phyloP scores from a whole-genome alignment of 1,284 basidiomycete genomes.

The Erythrobasidium hasegawianum region DNA sequence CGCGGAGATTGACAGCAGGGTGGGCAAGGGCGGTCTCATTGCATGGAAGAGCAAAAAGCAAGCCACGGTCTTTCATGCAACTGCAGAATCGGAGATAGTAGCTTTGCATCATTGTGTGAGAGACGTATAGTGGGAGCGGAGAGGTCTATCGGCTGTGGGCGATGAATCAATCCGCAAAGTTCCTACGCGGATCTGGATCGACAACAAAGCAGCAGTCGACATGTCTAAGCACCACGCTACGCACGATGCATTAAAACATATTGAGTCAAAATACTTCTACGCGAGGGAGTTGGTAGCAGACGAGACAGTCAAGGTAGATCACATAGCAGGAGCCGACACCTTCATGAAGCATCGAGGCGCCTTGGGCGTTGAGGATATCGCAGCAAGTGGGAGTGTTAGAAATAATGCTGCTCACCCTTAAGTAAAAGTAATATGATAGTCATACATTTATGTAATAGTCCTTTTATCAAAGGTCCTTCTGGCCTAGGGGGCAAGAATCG shows the following conservation, averaged over 20 bases:
- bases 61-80: constrained; percentile 48
- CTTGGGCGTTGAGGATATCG: background rate
- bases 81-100: constrained; percentile 54
- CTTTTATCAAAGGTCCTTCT: too few relatives aligned
- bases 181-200: constrained; percentile 3
- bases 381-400: constrained; percentile 5
- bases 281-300: constrained; percentile 23
- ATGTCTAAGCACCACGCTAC: constrained; percentile 29
- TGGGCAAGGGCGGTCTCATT: constrained; percentile 48
- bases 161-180: background rate
- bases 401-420: too few relatives aligned
- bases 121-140: constrained; percentile 51
- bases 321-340: constrained; percentile 23
- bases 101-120: constrained; percentile 54
- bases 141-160: background rate
- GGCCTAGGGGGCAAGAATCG: too few relatives aligned
- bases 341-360: background rate
- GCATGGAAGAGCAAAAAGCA: constrained; percentile 53
- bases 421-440: too few relatives aligned
- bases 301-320: constrained; percentile 8
- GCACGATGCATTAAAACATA: constrained; percentile 29
- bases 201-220: constrained; percentile 35
- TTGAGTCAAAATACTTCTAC: constrained; percentile 33
- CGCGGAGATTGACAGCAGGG: constrained; percentile 50
- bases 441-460: background rate